A percentile compares a stretch with the other conserved stretches of the same genome.
Evolutionary conservation across 352 stramenopile genomes (phyloP).

Genomic region (Phytophthora melonis): DNA sequence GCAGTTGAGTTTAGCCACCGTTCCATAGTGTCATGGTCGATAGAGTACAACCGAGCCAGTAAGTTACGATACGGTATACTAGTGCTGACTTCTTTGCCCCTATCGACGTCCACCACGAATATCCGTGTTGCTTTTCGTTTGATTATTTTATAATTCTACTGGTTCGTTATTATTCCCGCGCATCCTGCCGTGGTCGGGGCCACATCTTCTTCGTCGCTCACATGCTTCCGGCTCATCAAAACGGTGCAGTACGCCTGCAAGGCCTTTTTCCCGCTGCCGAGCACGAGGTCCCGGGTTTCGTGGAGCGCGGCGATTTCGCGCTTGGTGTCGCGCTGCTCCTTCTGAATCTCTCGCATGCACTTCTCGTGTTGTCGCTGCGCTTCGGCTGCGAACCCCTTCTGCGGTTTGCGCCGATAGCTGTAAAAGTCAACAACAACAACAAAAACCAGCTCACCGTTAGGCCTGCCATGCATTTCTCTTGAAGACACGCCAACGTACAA

Average conservation of each 20-base stretch:
- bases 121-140: not conserved
- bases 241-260: slow-evolving; percentile 77
- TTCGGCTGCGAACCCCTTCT: slow-evolving; percentile 57
- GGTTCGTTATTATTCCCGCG: slow-evolving; percentile 1
- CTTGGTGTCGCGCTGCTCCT: slow-evolving; percentile 63
- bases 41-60: no score
- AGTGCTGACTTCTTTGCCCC: no score
- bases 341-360: slow-evolving; percentile 65
- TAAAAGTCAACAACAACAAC: not conserved
- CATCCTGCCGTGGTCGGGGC: not conserved
- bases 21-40: no score
- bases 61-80: no score
- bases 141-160: not conserved
- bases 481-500: slow-evolving; percentile 46
- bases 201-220: slow-evolving; percentile 42
- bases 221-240: slow-evolving; percentile 64
- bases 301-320: slow-evolving; percentile 66
- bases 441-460: not conserved
- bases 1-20: no score
- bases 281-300: slow-evolving; percentile 75
- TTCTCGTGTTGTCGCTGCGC: slow-evolving; percentile 64
- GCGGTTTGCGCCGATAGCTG: slow-evolving; percentile 59
- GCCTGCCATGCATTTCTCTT: not conserved
- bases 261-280: slow-evolving; percentile 77
- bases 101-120: no score